These are phyloP conservation scores for Zygosaccharomyces pseudorouxii DNA, from an alignment of 805 yeast genomes.

Conservation along the genomic window DNA sequence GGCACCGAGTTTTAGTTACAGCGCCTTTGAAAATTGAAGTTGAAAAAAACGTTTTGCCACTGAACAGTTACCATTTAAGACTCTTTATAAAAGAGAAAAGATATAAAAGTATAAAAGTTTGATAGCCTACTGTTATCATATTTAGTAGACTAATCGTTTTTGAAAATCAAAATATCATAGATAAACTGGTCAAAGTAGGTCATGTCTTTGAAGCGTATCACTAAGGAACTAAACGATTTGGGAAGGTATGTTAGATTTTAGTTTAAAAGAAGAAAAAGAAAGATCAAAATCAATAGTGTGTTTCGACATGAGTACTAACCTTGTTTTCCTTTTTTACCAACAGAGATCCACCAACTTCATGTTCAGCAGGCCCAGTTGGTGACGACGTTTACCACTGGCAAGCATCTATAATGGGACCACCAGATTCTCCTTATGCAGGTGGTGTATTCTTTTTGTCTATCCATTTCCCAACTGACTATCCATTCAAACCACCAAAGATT, in stretches of 20 bases:
- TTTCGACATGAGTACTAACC: neutral
- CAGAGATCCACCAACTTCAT: slow-evolving; percentile 97
- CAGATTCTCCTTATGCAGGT: slow-evolving; percentile 85
- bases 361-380: slow-evolving; percentile 98
- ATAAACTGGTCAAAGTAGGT: neutral
- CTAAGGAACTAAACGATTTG: slow-evolving; percentile 90
- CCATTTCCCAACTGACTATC: slow-evolving; percentile 98
- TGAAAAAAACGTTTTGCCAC: slow-evolving; percentile 1
- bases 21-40: neutral
- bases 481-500: slow-evolving; percentile 96
- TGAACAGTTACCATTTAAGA: neutral
- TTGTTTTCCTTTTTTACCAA: too few relatives aligned
- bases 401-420: slow-evolving; percentile 98
- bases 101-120: neutral
- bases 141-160: neutral
- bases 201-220: slow-evolving; percentile 93
- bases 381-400: slow-evolving; percentile 99
- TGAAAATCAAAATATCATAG: neutral
- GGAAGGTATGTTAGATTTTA: slow-evolving; percentile 67
- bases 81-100: neutral
- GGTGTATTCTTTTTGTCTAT: slow-evolving; percentile 95
- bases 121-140: neutral
- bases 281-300: neutral
- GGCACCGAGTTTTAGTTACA: neutral
- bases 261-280: neutral